phyloP scores from a whole-genome alignment of 2,329 filamentous ascomycete genomes.

The Alternaria gansuensis region DNA sequence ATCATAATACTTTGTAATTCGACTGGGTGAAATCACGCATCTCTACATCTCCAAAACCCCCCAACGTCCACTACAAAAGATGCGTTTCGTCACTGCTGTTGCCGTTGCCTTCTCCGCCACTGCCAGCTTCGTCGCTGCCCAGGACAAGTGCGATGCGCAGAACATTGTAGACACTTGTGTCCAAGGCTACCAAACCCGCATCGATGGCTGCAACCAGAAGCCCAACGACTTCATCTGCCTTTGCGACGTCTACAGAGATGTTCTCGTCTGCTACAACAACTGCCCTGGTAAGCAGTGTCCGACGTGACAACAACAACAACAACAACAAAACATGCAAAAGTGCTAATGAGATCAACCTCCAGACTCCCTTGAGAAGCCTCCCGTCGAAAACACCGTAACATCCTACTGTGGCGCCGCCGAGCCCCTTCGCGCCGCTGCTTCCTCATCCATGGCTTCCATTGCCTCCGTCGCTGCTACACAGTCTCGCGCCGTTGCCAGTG shows the following conservation, averaged over 20 bases:
- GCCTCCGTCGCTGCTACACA: constrained; percentile 35
- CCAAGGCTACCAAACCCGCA: constrained; percentile 51
- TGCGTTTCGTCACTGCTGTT: constrained; percentile 46
- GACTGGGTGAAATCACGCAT: neutral
- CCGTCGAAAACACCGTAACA: constrained; percentile 49
- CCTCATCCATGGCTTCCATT: constrained; percentile 27
- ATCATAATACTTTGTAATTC: constrained; percentile 7
- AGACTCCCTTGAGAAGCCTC: constrained; percentile 51
- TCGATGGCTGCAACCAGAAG: constrained; percentile 54
- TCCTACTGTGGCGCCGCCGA: constrained; percentile 56
- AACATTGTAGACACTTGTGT: constrained; percentile 63
- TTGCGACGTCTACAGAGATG: constrained; percentile 64
- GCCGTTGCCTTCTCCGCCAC: constrained; percentile 43
- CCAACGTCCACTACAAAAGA: constrained; percentile 26
- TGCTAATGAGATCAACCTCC: neutral
- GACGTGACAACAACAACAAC: neutral
- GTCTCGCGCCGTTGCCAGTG: constrained; percentile 18
- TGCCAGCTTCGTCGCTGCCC: constrained; percentile 53
- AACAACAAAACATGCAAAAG: neutral
- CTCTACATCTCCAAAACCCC: neutral
- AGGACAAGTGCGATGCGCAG: constrained; percentile 51
- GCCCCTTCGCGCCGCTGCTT: constrained; percentile 41
- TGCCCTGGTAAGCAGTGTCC: constrained; percentile 56
- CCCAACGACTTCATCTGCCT: constrained; percentile 65
- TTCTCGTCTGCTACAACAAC: constrained; percentile 70